These are phyloP conservation scores for Cercospora beticola DNA, from an alignment of 2,329 filamentous ascomycete genomes.

Conservation along the genomic window DNA sequence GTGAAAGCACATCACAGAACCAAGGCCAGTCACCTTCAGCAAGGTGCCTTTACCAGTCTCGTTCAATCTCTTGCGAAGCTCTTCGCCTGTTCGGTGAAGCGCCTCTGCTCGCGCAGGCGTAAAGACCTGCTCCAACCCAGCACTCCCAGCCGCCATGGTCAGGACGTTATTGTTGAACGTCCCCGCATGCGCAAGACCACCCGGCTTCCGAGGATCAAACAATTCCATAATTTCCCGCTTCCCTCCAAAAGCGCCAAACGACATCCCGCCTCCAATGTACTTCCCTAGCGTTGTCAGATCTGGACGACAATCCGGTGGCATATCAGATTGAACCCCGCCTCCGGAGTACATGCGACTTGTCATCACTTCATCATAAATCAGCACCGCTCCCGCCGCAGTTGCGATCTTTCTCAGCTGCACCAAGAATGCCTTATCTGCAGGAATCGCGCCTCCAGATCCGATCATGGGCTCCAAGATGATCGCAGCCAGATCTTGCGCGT, in stretches of 20 bases:
- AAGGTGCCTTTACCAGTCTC: slow-evolving; percentile 36
- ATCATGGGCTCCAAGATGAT: slow-evolving; percentile 68
- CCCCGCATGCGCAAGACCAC: slow-evolving; percentile 56
- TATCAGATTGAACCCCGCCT: slow-evolving; percentile 48
- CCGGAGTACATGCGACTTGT: slow-evolving; percentile 58
- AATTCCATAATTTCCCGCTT: slow-evolving; percentile 57
- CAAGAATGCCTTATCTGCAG: slow-evolving; percentile 54
- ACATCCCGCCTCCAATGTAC: slow-evolving; percentile 64
- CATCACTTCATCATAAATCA: slow-evolving; percentile 73
- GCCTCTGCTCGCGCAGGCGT: slow-evolving; percentile 35
- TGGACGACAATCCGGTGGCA: slow-evolving; percentile 49
- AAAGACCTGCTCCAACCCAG: slow-evolving; percentile 41
- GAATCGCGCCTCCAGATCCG: slow-evolving; percentile 60
- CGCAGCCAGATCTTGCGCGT: slow-evolving; percentile 53
- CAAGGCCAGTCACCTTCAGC: slow-evolving; percentile 40
- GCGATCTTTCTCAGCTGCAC: slow-evolving; percentile 51
- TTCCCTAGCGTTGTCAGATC: slow-evolving; percentile 67
- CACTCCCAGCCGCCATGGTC: slow-evolving; percentile 57
- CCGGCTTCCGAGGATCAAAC: slow-evolving; percentile 52
- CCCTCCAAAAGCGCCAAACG: slow-evolving; percentile 68
- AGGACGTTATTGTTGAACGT: slow-evolving; percentile 69
- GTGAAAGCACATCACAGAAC: slow-evolving; percentile 41
- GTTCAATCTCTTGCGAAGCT: slow-evolving; percentile 33
- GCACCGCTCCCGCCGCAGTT: slow-evolving; percentile 53
- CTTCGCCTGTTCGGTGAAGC: slow-evolving; percentile 39